These are phyloP conservation scores for Paecilomyces sp. DNA, from an alignment of 2,329 filamentous ascomycete species.

Conservation along the genomic window DNA sequence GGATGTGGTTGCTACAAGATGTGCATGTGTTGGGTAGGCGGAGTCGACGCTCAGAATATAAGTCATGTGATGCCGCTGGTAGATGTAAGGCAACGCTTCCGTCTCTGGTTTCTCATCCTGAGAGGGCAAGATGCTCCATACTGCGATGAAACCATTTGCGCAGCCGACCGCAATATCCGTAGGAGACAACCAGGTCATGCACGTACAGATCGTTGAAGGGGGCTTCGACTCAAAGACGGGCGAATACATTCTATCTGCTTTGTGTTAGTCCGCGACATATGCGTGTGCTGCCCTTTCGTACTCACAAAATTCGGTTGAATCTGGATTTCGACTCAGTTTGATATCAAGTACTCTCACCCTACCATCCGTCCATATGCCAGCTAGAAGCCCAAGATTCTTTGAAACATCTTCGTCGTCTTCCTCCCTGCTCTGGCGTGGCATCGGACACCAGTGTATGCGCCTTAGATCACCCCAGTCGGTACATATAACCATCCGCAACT, in stretches of 20 bases:
- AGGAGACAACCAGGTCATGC: slow-evolving; percentile 50
- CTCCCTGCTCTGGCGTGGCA: slow-evolving; percentile 25
- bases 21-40: slow-evolving; percentile 47
- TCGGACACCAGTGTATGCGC: slow-evolving; percentile 51
- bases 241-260: slow-evolving; percentile 34
- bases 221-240: slow-evolving; percentile 46
- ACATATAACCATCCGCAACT: slow-evolving; percentile 46
- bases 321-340: slow-evolving; percentile 19
- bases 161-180: slow-evolving; percentile 49
- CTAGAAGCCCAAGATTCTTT: slow-evolving; percentile 45
- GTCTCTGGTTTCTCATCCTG: slow-evolving; percentile 4
- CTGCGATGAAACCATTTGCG: slow-evolving; percentile 49
- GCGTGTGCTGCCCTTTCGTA: not conserved
- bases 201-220: slow-evolving; percentile 48
- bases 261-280: not conserved
- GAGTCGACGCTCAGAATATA: slow-evolving; percentile 35
- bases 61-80: slow-evolving; percentile 28
- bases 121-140: slow-evolving; percentile 41
- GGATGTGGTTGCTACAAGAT: slow-evolving; percentile 45
- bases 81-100: slow-evolving; percentile 26
- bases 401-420: slow-evolving; percentile 21
- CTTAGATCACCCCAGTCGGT: slow-evolving; percentile 51
- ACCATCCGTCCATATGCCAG: slow-evolving; percentile 53
- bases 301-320: slow-evolving; percentile 27
- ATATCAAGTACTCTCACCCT: slow-evolving; percentile 48